phyloP scores from a whole-genome alignment of 2,329 filamentous ascomycete species.

The Penicillium crustosum region DNA sequence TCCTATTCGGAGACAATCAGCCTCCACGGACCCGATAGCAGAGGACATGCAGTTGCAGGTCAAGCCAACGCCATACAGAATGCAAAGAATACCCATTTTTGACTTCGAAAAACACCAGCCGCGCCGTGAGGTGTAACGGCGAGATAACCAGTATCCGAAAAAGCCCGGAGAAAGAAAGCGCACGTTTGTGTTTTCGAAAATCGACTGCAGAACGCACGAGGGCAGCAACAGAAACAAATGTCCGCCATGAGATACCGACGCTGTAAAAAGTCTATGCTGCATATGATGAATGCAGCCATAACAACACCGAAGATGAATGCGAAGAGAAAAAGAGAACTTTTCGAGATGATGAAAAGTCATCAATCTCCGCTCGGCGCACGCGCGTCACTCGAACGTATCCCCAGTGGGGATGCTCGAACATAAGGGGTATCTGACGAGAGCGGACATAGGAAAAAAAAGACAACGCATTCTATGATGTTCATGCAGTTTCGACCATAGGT shows the following conservation, averaged over 20 bases:
- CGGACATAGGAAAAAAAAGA: conserved; percentile 45
- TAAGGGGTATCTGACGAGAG: conserved; percentile 50
- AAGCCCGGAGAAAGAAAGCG: conserved; percentile 32
- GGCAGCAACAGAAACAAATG: conserved; percentile 28
- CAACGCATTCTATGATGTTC: conserved; percentile 56
- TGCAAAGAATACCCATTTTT: conserved; percentile 38
- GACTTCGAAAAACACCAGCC: conserved; percentile 15
- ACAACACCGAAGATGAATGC: conserved; percentile 41
- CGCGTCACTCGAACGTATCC: conserved; percentile 41
- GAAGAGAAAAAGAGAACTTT: conserved; percentile 42
- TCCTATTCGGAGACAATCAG: conserved; percentile 29
- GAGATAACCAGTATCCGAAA: not conserved
- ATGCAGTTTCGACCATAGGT: conserved; percentile 43
- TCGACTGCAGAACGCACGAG: conserved; percentile 27
- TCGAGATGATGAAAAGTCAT: conserved; percentile 36
- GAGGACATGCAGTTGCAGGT: conserved; percentile 37
- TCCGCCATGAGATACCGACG: conserved; percentile 44
- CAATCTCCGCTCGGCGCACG: conserved; percentile 40
- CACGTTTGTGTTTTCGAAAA: conserved; percentile 19
- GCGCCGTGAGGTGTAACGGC: not conserved
- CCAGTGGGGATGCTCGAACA: conserved; percentile 42
- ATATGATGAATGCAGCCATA: conserved; percentile 42
- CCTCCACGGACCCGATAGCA: conserved; percentile 35
- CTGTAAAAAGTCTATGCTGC: conserved; percentile 43
- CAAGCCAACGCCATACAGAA: conserved; percentile 46